A percentile compares a stretch with the other conserved stretches of the same genome.
These are phyloP conservation scores for Fusarium virguliforme DNA, from an alignment of 2,329 filamentous ascomycete genomes.

Conservation along the genomic window DNA sequence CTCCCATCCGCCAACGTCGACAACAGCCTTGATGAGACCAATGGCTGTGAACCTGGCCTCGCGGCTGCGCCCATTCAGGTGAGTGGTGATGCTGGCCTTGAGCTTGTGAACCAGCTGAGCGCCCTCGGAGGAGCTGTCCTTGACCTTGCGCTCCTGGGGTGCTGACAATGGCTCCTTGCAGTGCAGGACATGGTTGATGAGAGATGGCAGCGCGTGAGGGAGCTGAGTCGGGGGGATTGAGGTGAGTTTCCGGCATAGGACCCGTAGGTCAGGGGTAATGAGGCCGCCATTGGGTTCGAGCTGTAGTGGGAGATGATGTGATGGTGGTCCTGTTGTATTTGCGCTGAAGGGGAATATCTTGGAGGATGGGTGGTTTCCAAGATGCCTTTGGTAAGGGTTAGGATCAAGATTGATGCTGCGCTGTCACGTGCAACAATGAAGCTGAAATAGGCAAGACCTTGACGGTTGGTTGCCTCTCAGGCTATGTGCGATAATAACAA, in stretches of 20 bases:
- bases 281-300: slow-evolving; percentile 50
- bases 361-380: slow-evolving; percentile 11
- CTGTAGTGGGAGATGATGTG: background rate
- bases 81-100: slow-evolving; percentile 81
- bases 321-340: slow-evolving; percentile 23
- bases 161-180: slow-evolving; percentile 75
- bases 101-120: slow-evolving; percentile 84
- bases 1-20: slow-evolving; percentile 90
- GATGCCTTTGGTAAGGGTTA: slow-evolving; percentile 9
- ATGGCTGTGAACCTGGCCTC: slow-evolving; percentile 85
- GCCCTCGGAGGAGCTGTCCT: slow-evolving; percentile 74
- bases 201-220: slow-evolving; percentile 79
- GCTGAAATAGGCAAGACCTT: background rate
- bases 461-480: no score
- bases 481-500: background rate
- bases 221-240: slow-evolving; percentile 81
- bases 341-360: slow-evolving; percentile 22
- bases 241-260: slow-evolving; percentile 79
- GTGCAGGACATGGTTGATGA: slow-evolving; percentile 73
- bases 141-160: slow-evolving; percentile 72
- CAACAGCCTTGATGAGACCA: slow-evolving; percentile 82
- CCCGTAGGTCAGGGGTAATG: slow-evolving; percentile 71
- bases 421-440: slow-evolving; percentile 13
- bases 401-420: slow-evolving; percentile 27
- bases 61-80: slow-evolving; percentile 82